phyloP scores from a whole-genome alignment of 352 stramenopile genomes.

The Lagenidium giganteum region DNA sequence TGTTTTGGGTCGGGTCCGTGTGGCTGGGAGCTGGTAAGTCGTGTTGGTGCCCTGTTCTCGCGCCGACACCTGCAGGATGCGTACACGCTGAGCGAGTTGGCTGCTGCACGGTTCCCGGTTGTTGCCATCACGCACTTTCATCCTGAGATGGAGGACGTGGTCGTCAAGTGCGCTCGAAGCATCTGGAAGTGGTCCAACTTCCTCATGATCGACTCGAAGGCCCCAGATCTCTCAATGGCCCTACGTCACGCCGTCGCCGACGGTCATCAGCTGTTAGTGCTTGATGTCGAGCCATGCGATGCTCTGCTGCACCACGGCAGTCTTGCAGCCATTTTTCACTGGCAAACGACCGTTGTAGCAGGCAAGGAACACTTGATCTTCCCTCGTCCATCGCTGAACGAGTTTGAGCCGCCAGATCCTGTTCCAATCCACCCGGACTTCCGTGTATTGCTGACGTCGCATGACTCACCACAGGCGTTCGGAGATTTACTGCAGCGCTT shows the following conservation, averaged over 20 bases:
- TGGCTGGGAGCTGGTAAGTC: slow-evolving; percentile 24
- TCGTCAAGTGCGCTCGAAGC: slow-evolving; percentile 30
- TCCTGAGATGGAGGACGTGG: slow-evolving; percentile 29
- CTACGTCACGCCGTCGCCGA: slow-evolving; percentile 29
- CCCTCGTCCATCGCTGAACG: not conserved
- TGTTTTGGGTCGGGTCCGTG: not conserved
- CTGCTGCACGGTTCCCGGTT: slow-evolving; percentile 16
- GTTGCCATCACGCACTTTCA: slow-evolving; percentile 42
- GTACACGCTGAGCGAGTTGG: slow-evolving; percentile 27
- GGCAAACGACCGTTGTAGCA: slow-evolving; percentile 18
- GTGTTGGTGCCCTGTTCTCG: slow-evolving; percentile 32
- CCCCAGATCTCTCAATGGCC: slow-evolving; percentile 24
- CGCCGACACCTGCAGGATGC: slow-evolving; percentile 33
- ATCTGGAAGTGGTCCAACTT: slow-evolving; percentile 42
- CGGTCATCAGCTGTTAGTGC: slow-evolving; percentile 49
- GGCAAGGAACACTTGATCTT: slow-evolving; percentile 21
- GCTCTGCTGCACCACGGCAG: slow-evolving; percentile 9
- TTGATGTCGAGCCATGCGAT: slow-evolving; percentile 48
- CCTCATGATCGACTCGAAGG: slow-evolving; percentile 31
- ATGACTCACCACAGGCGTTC: slow-evolving; percentile 23
- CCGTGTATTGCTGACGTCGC: slow-evolving; percentile 37
- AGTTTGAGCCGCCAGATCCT: not conserved
- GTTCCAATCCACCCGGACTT: slow-evolving; percentile 33
- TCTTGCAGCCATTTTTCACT: slow-evolving; percentile 26
- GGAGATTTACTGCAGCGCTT: slow-evolving; percentile 27